phyloP scores from a whole-genome alignment of 2,329 filamentous ascomycete genomes.

The Fusarium agapanthi region DNA sequence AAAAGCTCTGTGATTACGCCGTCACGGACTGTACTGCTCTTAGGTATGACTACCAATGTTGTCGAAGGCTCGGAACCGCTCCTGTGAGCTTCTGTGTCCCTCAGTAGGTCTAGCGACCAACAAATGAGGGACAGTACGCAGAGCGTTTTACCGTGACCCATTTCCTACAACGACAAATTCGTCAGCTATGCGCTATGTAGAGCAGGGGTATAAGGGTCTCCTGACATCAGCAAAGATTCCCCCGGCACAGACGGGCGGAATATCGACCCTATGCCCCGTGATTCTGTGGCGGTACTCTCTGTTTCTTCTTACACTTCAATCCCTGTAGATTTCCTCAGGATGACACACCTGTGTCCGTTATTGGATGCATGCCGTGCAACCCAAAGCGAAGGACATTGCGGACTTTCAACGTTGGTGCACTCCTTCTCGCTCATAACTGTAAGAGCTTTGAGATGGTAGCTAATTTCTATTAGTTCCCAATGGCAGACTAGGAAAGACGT shows the following conservation, averaged over 20 bases:
- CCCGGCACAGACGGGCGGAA: accelerated
- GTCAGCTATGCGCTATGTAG: too few species aligned
- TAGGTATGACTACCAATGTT: conserved; percentile 8
- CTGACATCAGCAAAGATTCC: conserved; percentile 2
- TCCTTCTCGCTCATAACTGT: background rate
- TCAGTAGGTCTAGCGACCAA: conserved; percentile 32
- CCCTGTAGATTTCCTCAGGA: too few species aligned
- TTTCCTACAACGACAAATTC: conserved; percentile 32
- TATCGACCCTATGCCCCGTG: background rate
- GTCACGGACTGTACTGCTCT: background rate
- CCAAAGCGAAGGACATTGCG: background rate
- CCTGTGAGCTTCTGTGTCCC: background rate
- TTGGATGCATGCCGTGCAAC: too few species aligned
- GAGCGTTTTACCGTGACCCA: conserved; percentile 49
- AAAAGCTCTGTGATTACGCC: accelerated
- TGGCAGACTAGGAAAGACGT: accelerated
- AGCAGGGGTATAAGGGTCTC: accelerated
- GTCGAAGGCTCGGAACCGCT: conserved; percentile 37
- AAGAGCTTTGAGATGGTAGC: background rate
- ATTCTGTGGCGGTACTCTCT: background rate
- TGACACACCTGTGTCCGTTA: accelerated
- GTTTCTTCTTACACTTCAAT: background rate
- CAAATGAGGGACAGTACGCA: conserved; percentile 43
- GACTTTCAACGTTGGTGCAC: background rate
- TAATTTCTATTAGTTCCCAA: background rate